Evolutionary conservation across 495 filamentous ascomycete species (phyloP).

Genomic region (Penicillium pancosmium): DNA sequence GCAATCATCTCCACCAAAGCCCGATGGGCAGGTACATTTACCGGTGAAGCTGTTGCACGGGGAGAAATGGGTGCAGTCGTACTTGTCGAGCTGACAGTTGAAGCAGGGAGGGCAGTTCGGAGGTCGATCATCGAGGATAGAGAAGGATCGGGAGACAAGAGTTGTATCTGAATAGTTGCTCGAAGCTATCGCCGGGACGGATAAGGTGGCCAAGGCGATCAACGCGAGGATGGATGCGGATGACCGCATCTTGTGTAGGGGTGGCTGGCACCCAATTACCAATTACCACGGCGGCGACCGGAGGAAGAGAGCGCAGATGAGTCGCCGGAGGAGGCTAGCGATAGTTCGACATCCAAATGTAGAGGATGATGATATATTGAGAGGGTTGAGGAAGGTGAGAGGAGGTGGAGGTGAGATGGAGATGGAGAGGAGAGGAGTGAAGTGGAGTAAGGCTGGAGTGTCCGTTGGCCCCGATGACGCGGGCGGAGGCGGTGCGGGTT

Average conservation of each 20-base stretch:
- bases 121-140: conserved; percentile 59
- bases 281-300: conserved; percentile 12
- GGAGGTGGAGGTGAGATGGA: conserved; percentile 8
- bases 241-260: conserved; percentile 37
- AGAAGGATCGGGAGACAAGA: conserved; percentile 42
- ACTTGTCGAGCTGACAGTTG: conserved; percentile 94
- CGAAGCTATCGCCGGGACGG: conserved; percentile 29
- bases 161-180: conserved; percentile 37
- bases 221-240: conserved; percentile 29
- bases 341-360: neutral
- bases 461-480: conserved; percentile 36
- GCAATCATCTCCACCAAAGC: conserved; percentile 93
- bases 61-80: conserved; percentile 86
- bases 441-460: conserved; percentile 21
- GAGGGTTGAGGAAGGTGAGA: neutral
- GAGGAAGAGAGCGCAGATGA: conserved; percentile 12
- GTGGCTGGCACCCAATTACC: conserved; percentile 20
- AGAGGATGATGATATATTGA: neutral
- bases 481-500: conserved; percentile 34
- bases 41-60: conserved; percentile 84
- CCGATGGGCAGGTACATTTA: conserved; percentile 87
- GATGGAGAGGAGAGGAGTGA: neutral
- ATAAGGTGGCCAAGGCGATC: conserved; percentile 29
- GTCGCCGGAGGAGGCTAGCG: conserved; percentile 17
- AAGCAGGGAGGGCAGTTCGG: conserved; percentile 74